Evolutionary conservation across 139 green algal genomes (phyloP), one percentile per base, ranked within the genome.

Genomic region (Edaphochlamys debaryana): DNA sequence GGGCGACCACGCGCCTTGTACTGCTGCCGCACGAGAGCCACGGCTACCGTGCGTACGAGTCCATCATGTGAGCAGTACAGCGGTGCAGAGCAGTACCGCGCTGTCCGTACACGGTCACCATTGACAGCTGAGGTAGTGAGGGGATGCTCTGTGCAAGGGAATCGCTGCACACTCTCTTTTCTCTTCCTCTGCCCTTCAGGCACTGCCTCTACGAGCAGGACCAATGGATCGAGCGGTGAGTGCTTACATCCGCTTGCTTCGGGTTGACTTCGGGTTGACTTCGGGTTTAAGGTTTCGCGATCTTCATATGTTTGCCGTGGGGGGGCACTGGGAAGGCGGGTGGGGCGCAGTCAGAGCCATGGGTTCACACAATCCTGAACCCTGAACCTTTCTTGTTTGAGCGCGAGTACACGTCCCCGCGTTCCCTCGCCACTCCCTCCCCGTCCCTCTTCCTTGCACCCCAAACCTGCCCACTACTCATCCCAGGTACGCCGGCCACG

Each of bases 11-110:
- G 29, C 91, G 92, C 32, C 86, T 99, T 37, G 97, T 99, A 69
- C 63, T 99, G 50, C 91, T 99, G 82, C 97, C 97, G 23, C 92
- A 98, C 85, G 97, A 99, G 91, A 90, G 85, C 29, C 97, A 99
- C 83, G 90, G 90, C 20, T 98, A 98, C 90, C 69, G 87, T 36
- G 94, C 91, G 19, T 78, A 87, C 9, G 95, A 98, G 90, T 84
- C 95, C 68, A 86, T 96, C 88, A 70, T 88, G 79, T 54, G 45
- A 13, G 45, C 45, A 9, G 45, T 13, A 9, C 13, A 54, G 45
- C 13, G 6, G 4, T 11, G 27, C 17, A 40, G 63, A 38, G 27
- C 5, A 11, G 30, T 38, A 6, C 29, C 40, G 63, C 15, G 30
- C 27, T 19, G n/a, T 36, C 30, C 63, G 30, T n/a, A n/a, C 63